Conservation (phyloP, 208 protist species). For the Leptomonas pyrrhocoris region DNA sequence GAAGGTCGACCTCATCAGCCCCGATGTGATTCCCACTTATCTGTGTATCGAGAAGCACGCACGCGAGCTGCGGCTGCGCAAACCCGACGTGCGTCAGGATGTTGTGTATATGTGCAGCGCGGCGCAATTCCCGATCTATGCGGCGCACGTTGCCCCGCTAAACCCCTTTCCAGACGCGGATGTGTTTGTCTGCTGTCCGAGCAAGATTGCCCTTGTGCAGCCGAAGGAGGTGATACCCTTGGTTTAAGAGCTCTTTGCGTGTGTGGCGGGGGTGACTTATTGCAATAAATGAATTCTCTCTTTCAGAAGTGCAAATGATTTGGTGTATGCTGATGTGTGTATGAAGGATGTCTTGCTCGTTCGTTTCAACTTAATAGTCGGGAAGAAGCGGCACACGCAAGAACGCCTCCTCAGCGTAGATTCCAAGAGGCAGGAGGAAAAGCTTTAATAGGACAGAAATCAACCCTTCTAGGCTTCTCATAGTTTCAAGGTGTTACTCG, state of each 20-base stretch:
- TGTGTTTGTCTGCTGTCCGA: conserved; percentile 85
- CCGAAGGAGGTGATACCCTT: conserved; percentile 54
- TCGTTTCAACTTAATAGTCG: no score
- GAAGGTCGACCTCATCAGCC: conserved; percentile 48
- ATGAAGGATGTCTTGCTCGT: no score
- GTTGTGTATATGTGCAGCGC: conserved; percentile 84
- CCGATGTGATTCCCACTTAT: conserved; percentile 58
- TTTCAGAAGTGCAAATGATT: no score
- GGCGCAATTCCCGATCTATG: conserved; percentile 58
- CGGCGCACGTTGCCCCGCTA: conserved; percentile 41
- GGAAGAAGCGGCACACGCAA: no score
- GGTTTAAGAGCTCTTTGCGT: background rate
- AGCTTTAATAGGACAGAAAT: no score
- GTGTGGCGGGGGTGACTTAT: background rate
- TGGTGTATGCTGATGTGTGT: no score
- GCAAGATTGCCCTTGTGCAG: conserved; percentile 54
- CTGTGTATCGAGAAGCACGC: conserved; percentile 67
- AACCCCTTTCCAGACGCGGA: conserved; percentile 78
- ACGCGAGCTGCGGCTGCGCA: conserved; percentile 42
- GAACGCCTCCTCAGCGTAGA: no score
- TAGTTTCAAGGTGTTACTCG: no score
- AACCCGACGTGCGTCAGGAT: conserved; percentile 58
- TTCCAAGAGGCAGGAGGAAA: no score
- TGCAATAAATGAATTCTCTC: no score
- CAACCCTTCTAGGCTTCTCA: no score